Conservation (phyloP, 768 basidiomycete species). For the Mycena amicta region DNA sequence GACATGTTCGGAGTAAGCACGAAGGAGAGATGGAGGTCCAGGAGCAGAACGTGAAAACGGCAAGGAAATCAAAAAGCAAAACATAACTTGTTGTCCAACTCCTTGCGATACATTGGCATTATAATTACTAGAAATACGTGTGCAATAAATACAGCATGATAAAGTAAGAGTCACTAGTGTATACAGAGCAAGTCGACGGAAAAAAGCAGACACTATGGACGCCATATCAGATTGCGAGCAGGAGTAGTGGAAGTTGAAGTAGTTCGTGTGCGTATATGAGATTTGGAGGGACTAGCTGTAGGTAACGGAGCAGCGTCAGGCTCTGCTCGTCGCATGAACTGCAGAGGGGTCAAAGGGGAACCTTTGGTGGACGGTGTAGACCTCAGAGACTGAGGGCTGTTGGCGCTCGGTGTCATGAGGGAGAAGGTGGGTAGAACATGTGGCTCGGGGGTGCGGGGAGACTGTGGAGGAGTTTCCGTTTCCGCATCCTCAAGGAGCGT, state of each 20-base stretch:
- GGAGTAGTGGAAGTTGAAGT: slow-evolving; percentile 41
- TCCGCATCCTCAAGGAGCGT: slow-evolving; percentile 65
- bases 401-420: slow-evolving; percentile 57
- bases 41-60: too few species aligned
- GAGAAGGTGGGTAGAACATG: slow-evolving; percentile 66
- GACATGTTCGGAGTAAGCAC: too few species aligned
- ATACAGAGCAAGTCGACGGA: too few species aligned
- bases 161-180: slow-evolving; percentile 2
- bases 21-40: too few species aligned
- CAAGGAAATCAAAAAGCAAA: too few species aligned
- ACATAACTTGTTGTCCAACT: neutral
- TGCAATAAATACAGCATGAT: slow-evolving; percentile 1
- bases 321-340: slow-evolving; percentile 84
- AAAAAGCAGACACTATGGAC: slow-evolving; percentile 47
- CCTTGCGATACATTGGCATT: neutral
- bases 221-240: slow-evolving; percentile 62
- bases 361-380: slow-evolving; percentile 60
- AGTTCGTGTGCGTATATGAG: slow-evolving; percentile 40
- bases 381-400: slow-evolving; percentile 52
- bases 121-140: slow-evolving; percentile 10
- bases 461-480: slow-evolving; percentile 36
- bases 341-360: slow-evolving; percentile 77
- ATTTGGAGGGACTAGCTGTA: slow-evolving; percentile 54
- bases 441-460: slow-evolving; percentile 73
- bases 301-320: slow-evolving; percentile 40